A percentile compares a stretch with the other conserved stretches of the same genome.
Conservation (phyloP, 805 yeast genomes). For the Teunomyces tritomae region DNA sequence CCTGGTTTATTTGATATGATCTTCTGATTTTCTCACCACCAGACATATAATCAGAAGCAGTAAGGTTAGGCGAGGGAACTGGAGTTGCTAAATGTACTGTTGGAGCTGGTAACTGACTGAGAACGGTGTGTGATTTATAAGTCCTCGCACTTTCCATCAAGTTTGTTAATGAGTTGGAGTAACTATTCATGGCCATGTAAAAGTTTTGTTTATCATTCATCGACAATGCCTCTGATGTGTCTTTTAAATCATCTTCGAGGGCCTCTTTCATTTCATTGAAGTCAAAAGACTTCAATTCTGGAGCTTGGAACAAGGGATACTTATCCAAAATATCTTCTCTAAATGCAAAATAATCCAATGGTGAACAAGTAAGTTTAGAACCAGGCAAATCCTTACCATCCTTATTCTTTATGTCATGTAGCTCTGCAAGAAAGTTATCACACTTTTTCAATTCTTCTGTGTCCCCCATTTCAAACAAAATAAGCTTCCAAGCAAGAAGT, state of each 20-base stretch:
- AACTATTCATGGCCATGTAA: constrained; percentile 39
- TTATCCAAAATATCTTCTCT: constrained; percentile 70
- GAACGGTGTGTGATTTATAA: constrained; percentile 40
- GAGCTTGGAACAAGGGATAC: constrained; percentile 68
- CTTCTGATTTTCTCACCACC: constrained; percentile 51
- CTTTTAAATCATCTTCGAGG: constrained; percentile 25
- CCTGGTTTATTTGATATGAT: constrained; percentile 62
- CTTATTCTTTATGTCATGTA: constrained; percentile 34
- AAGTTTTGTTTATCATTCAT: constrained; percentile 23
- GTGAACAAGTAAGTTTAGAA: constrained; percentile 55
- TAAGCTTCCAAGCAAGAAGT: constrained; percentile 49
- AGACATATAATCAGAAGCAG: constrained; percentile 43
- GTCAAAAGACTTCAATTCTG: constrained; percentile 21
- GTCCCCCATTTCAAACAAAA: constrained; percentile 65
- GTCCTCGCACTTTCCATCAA: constrained; percentile 59
- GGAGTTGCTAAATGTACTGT: constrained; percentile 80
- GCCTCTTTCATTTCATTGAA: constrained; percentile 17
- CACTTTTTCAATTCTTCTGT: constrained; percentile 35
- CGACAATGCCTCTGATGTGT: constrained; percentile 6
- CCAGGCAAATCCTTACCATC: constrained; percentile 19
- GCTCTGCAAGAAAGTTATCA: constrained; percentile 45
- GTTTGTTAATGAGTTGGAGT: constrained; percentile 56
- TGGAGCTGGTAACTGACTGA: constrained; percentile 49
- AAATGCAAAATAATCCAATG: constrained; percentile 80
- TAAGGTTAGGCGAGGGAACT: constrained; percentile 73